Percentiles rank a stretch among this genome's conserved stretches.
phyloP scores from a whole-genome alignment of 148 eudicot genomes.

The Dianthus caryophyllus region DNA sequence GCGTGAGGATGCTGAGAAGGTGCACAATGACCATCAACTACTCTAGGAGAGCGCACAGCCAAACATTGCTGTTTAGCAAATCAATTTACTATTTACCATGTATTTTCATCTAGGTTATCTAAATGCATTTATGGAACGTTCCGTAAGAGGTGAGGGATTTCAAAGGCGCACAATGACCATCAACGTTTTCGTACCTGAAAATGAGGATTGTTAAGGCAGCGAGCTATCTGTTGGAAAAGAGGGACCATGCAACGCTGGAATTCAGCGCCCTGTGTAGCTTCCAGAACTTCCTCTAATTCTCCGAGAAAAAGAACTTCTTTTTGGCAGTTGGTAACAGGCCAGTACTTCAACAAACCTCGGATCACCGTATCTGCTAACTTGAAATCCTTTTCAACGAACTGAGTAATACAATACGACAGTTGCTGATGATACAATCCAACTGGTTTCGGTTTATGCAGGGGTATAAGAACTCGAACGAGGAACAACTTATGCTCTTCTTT shows the following conservation, averaged over 20 bases:
- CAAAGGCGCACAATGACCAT: too few species aligned
- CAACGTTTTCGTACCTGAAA: slow-evolving; percentile 46
- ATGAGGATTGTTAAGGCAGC: slow-evolving; percentile 58
- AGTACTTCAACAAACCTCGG: slow-evolving; percentile 70
- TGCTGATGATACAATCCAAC: slow-evolving; percentile 65
- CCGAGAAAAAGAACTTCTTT: slow-evolving; percentile 74
- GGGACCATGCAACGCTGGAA: slow-evolving; percentile 74
- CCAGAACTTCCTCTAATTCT: slow-evolving; percentile 74
- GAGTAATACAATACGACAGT: slow-evolving; percentile 64
- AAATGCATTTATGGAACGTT: background rate
- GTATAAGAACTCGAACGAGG: slow-evolving; percentile 64
- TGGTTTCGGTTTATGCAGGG: slow-evolving; percentile 76
- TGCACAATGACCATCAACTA: background rate
- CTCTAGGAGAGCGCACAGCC: background rate
- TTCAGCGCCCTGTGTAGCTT: slow-evolving; percentile 60
- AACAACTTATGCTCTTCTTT: slow-evolving; percentile 85
- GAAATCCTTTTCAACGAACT: slow-evolving; percentile 79
- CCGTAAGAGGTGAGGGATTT: too few species aligned
- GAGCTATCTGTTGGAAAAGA: slow-evolving; percentile 57
- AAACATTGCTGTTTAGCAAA: too few species aligned
- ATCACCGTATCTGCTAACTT: slow-evolving; percentile 63
- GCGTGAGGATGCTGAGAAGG: background rate
- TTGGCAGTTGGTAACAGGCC: slow-evolving; percentile 75
- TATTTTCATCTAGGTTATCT: background rate
- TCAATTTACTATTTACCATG: background rate